A percentile compares a stretch with the other conserved stretches of the same genome.
Conservation (phyloP, 305 asterid species). For the Rubia balearica region DNA sequence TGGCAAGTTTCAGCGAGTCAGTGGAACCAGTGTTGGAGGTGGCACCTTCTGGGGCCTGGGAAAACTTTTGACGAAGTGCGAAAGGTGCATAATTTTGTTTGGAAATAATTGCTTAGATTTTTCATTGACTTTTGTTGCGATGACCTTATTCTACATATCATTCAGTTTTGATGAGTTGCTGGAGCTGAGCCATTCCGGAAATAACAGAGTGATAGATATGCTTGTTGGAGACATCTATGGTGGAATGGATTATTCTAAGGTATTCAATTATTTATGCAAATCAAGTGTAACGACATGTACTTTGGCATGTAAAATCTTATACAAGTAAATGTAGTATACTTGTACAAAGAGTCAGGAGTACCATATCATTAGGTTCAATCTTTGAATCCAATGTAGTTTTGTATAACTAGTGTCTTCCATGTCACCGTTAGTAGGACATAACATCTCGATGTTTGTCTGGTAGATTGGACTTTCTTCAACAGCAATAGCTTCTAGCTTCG, state of each 20-base stretch:
- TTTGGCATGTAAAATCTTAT: too few species aligned
- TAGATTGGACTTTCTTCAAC: slow-evolving; percentile 90
- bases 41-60: slow-evolving; percentile 99
- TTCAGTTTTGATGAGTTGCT: slow-evolving; percentile 85
- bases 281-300: too few species aligned
- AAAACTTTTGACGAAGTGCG: slow-evolving; percentile 81
- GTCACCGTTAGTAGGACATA: slow-evolving; percentile 3
- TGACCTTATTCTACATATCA: slow-evolving; percentile 17
- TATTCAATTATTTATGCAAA: too few species aligned
- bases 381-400: not conserved
- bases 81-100: slow-evolving; percentile 42
- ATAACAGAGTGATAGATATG: slow-evolving; percentile 86
- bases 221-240: slow-evolving; percentile 97
- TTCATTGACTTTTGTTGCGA: slow-evolving; percentile 17
- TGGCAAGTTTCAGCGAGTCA: slow-evolving; percentile 67
- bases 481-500: slow-evolving; percentile 83
- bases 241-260: slow-evolving; percentile 82
- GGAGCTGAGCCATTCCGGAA: slow-evolving; percentile 77
- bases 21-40: slow-evolving; percentile 98
- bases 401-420: not conserved
- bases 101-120: slow-evolving; percentile 4
- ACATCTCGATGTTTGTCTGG: slow-evolving; percentile 14
- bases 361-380: not conserved
- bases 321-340: not conserved
- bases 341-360: not conserved